Base-by-base conservation (phyloP, 495 filamentous ascomycete species). In the Daldinia vernicosa region DNA sequence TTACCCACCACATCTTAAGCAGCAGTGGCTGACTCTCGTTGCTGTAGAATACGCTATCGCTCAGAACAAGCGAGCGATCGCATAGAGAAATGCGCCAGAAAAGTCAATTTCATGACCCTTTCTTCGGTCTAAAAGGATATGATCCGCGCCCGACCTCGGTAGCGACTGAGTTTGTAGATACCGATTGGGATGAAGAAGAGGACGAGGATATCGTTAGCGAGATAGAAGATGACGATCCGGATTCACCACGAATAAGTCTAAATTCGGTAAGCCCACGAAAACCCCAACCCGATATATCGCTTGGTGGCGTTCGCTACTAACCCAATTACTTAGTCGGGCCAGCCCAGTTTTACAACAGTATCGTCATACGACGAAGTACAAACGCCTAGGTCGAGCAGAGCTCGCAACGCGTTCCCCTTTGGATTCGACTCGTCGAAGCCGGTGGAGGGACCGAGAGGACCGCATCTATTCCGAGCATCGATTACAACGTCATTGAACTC, bases 391-490 rank as follows among this genome's bases (percentile, higher is more conserved):
- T 89, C 88, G 37, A 82, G 81, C 61, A 76, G 75, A 50, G 78
- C 77, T 74, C 76, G 77, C 58, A 72, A 63, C 24, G 70, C 64
- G 37, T 80, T 78, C 52, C 66, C 72, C 3, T 80, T 80, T 40
- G 74, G 74, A 33, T 72, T 77, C 6, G 71, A 76, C 61, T 71
- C 72, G 4, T 72, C 81, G 59, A 91, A 89, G 74, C 82, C 88
- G 37, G 90, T 93, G 1, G 87, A 93, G 74, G 94, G 94, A 24
- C 94, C 94, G 6, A 84, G 83, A 67, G 94, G 94, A 4, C 94
- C 94, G 3, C 94, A 97, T 81, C 84, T 98, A n/a, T 98, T 98
- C 80, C 87, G 92, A 62, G 83, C 81, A 33, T 90, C 84, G 58
- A 83, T 80, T 40, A 80, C 80, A 19, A 81, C 82, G 43, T 75